Conservation (phyloP, 805 yeast species). For the Myxozyma monticola region DNA sequence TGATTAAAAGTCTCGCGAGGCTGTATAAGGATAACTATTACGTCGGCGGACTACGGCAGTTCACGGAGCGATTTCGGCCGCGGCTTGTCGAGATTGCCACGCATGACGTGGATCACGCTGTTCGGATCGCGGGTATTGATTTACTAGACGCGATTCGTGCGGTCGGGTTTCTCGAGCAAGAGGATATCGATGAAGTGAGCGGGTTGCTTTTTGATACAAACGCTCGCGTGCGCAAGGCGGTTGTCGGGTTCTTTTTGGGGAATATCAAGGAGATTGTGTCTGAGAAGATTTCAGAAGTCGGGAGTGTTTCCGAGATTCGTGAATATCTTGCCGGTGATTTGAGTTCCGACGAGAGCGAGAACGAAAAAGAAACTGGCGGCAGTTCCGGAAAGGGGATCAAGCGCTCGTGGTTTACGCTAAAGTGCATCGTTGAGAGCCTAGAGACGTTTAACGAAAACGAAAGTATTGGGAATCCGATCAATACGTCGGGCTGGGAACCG, state of each 20-base stretch:
- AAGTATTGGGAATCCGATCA: slow-evolving; percentile 11
- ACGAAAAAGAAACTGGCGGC: background rate
- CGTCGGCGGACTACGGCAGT: slow-evolving; percentile 70
- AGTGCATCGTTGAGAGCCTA: slow-evolving; percentile 15
- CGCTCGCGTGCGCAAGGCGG: slow-evolving; percentile 45
- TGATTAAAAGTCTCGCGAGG: slow-evolving; percentile 54
- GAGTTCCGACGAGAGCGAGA: slow-evolving; percentile 7
- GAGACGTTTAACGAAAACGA: slow-evolving; percentile 14
- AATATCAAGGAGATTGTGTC: slow-evolving; percentile 38
- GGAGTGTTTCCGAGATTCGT: slow-evolving; percentile 10
- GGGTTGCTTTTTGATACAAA: slow-evolving; percentile 44
- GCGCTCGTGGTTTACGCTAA: slow-evolving; percentile 18
- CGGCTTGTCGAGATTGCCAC: slow-evolving; percentile 65
- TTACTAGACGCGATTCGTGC: slow-evolving; percentile 57
- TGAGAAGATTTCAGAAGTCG: slow-evolving; percentile 17
- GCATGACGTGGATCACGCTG: slow-evolving; percentile 56
- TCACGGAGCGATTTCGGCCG: slow-evolving; percentile 68
- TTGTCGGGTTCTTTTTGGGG: slow-evolving; percentile 52
- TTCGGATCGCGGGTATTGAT: slow-evolving; percentile 52
- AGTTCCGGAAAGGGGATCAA: background rate
- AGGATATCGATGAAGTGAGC: slow-evolving; percentile 50
- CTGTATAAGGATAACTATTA: slow-evolving; percentile 49
- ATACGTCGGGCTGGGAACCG: slow-evolving; percentile 7
- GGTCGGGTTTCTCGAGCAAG: slow-evolving; percentile 63
- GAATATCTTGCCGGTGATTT: slow-evolving; percentile 5